Evolutionary conservation across 2,329 filamentous ascomycete species (phyloP).

Genomic region (Grosmannia penicillata): DNA sequence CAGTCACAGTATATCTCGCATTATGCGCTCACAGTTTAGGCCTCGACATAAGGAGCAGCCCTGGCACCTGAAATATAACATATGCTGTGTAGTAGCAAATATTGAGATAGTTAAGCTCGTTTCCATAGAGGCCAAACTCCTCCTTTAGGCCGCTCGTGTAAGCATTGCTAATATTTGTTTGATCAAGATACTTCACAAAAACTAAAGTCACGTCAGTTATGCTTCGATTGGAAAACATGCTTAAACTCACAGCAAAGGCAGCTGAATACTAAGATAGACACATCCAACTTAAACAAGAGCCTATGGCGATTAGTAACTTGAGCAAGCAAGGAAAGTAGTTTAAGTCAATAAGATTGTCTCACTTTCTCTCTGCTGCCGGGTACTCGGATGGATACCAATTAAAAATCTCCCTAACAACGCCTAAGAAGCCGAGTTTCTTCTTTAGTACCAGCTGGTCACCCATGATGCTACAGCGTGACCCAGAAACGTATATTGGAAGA

Average conservation of each 20-base stretch:
- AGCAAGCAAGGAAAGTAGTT: not conserved
- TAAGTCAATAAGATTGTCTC: too few relatives aligned
- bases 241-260: conserved; percentile 18
- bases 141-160: conserved; percentile 24
- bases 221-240: not conserved
- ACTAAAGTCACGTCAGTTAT: conserved; percentile 9
- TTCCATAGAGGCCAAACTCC: conserved; percentile 21
- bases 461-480: too few relatives aligned
- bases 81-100: conserved; percentile 24
- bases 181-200: conserved; percentile 19
- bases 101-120: conserved; percentile 25
- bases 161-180: conserved; percentile 21
- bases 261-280: conserved; percentile 17
- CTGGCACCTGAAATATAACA: conserved; percentile 19
- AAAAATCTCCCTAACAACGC: conserved; percentile 18
- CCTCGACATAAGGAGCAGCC: conserved; percentile 17
- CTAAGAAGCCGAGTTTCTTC: conserved; percentile 6
- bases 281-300: conserved; percentile 18
- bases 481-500: too few relatives aligned
- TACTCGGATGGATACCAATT: conserved; percentile 20
- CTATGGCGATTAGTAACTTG: conserved; percentile 4
- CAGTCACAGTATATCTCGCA: too few relatives aligned
- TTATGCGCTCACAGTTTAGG: conserved; percentile 13
- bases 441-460: too few relatives aligned
- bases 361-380: conserved; percentile 16